These are phyloP conservation scores for Delonix regia DNA, from an alignment of 306 rosid species.

Conservation along the genomic window DNA sequence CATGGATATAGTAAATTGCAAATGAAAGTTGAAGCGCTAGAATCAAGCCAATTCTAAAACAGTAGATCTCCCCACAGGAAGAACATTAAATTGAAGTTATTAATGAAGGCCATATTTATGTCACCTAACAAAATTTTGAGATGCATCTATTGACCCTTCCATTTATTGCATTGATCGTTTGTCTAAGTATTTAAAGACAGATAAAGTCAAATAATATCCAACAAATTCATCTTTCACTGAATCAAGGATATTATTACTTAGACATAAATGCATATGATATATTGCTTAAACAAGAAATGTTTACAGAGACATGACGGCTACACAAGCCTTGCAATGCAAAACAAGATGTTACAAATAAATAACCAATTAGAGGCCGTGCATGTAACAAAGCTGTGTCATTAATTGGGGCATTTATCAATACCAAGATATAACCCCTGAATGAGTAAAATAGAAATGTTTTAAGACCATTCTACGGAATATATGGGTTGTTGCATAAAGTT, in stretches of 20 bases:
- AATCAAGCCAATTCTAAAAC: conserved; percentile 1
- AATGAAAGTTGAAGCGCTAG: neutral
- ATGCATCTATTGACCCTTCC: neutral
- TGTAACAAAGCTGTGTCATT: no score
- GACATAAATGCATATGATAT: neutral
- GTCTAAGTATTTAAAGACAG: neutral
- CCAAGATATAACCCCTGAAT: neutral
- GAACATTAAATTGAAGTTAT: neutral
- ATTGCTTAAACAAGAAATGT: neutral
- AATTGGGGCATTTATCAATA: no score
- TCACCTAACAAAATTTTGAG: neutral
- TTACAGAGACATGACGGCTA: neutral
- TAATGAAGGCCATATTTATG: neutral
- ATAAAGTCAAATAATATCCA: neutral
- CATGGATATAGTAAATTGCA: neutral
- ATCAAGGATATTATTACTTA: neutral
- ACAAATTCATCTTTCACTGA: neutral
- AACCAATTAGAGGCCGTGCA: no score
- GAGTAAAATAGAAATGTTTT: neutral
- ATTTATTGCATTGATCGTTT: neutral
- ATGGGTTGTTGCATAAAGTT: neutral
- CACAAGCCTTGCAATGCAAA: neutral
- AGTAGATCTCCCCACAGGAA: neutral
- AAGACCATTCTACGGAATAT: neutral
- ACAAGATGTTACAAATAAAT: no score